Conservation (phyloP, 306 rosid genomes). For the Fagus sylvatica region DNA sequence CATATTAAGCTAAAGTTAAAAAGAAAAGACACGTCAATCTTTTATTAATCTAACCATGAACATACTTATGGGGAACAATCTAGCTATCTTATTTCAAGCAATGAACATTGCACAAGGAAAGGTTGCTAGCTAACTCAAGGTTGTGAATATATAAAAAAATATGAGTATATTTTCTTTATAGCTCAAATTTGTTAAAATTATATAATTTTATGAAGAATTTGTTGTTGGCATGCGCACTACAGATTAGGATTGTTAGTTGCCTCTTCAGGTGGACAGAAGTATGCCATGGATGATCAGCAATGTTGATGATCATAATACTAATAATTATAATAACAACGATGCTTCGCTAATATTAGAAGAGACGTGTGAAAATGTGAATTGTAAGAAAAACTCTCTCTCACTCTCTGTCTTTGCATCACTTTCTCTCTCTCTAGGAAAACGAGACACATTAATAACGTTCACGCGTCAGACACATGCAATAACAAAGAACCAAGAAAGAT, state of each 20-base stretch:
- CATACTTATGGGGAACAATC: too few relatives aligned
- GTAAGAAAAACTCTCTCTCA: not conserved
- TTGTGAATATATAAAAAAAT: too few relatives aligned
- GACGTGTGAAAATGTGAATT: conserved; percentile 16
- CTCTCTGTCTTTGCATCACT: conserved; percentile 8
- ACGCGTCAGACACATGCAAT: conserved; percentile 51
- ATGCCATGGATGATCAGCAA: conserved; percentile 19
- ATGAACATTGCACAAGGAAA: too few relatives aligned
- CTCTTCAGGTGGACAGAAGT: conserved; percentile 12
- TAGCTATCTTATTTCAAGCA: too few relatives aligned
- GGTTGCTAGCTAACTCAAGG: too few relatives aligned
- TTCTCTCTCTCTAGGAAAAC: conserved; percentile 29
- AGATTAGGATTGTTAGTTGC: not conserved
- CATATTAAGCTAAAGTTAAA: too few relatives aligned
- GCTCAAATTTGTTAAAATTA: too few relatives aligned
- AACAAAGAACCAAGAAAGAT: conserved; percentile 32
- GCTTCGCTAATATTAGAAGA: conserved; percentile 15
- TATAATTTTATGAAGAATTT: not conserved
- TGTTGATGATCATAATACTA: not conserved
- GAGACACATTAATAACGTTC: conserved; percentile 50
- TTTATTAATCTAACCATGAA: too few relatives aligned
- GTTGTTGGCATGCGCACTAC: conserved; percentile 2
- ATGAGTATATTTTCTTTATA: too few relatives aligned
- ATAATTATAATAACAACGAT: not conserved
- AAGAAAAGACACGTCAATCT: too few relatives aligned